Conservation (phyloP, 2,329 filamentous ascomycete genomes). For the Neofusicoccum sp. region DNA sequence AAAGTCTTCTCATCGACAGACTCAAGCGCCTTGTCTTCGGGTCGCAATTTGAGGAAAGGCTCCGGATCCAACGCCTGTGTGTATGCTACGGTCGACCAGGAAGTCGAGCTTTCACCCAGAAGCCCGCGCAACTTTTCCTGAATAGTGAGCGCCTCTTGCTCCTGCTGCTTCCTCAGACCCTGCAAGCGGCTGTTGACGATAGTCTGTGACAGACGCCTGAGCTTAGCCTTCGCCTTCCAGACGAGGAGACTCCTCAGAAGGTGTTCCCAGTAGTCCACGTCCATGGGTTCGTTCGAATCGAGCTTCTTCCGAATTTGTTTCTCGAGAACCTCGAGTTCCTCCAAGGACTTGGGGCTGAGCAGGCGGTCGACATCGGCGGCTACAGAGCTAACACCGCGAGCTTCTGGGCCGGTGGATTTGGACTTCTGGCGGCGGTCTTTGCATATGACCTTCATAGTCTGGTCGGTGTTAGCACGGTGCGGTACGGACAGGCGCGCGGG, state of each 20-base stretch:
- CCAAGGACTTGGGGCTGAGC: slow-evolving; percentile 79
- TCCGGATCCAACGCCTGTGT: slow-evolving; percentile 60
- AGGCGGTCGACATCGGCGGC: slow-evolving; percentile 86
- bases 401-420: slow-evolving; percentile 63
- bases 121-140: slow-evolving; percentile 50
- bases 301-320: slow-evolving; percentile 85
- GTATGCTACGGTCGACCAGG: background rate
- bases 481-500: background rate
- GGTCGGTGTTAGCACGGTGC: slow-evolving; percentile 26
- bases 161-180: slow-evolving; percentile 67
- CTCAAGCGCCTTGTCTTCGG: slow-evolving; percentile 65
- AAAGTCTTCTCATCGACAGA: slow-evolving; percentile 62
- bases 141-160: slow-evolving; percentile 64
- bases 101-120: background rate
- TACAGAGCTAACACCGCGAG: slow-evolving; percentile 78
- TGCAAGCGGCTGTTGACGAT: slow-evolving; percentile 72
- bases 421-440: slow-evolving; percentile 71
- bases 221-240: slow-evolving; percentile 88
- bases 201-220: slow-evolving; percentile 75
- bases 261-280: slow-evolving; percentile 97
- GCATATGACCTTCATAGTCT: slow-evolving; percentile 83
- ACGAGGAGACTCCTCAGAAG: slow-evolving; percentile 80
- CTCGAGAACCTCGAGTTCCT: slow-evolving; percentile 85
- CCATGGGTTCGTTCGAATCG: slow-evolving; percentile 85
- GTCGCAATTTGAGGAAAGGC: slow-evolving; percentile 63